Conservation (phyloP, 768 basidiomycete genomes). For the Podaxis carcinomalis region DNA sequence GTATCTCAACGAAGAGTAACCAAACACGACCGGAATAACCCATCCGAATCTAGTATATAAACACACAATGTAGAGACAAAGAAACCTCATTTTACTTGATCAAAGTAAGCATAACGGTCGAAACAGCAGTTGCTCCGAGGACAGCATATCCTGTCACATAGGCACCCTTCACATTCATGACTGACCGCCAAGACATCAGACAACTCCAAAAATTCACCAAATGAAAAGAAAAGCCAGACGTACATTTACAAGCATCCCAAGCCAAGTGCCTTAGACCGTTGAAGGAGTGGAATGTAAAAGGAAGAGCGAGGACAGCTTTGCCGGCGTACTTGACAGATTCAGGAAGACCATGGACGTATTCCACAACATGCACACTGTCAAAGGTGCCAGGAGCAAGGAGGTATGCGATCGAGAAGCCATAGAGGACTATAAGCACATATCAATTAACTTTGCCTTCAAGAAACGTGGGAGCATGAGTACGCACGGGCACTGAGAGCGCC, state of each 20-base stretch:
- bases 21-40: background rate
- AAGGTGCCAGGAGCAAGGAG: slow-evolving; percentile 78
- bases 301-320: slow-evolving; percentile 77
- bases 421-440: slow-evolving; percentile 55
- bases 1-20: background rate
- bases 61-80: background rate
- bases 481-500: slow-evolving; percentile 70
- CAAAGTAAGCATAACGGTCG: slow-evolving; percentile 59
- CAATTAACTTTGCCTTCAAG: background rate
- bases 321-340: slow-evolving; percentile 70
- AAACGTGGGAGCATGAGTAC: slow-evolving; percentile 24
- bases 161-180: slow-evolving; percentile 73
- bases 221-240: slow-evolving; percentile 31
- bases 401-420: slow-evolving; percentile 84
- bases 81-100: slow-evolving; percentile 18
- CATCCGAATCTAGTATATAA: background rate
- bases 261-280: slow-evolving; percentile 88
- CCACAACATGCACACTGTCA: slow-evolving; percentile 74
- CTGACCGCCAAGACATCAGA: slow-evolving; percentile 33
- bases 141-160: slow-evolving; percentile 84
- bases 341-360: slow-evolving; percentile 66
- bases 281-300: slow-evolving; percentile 87
- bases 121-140: slow-evolving; percentile 69
- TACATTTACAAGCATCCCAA: slow-evolving; percentile 90
- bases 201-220: background rate